Evolutionary conservation across 2,329 filamentous ascomycete genomes (phyloP).

Genomic region (Neurospora sp.): DNA sequence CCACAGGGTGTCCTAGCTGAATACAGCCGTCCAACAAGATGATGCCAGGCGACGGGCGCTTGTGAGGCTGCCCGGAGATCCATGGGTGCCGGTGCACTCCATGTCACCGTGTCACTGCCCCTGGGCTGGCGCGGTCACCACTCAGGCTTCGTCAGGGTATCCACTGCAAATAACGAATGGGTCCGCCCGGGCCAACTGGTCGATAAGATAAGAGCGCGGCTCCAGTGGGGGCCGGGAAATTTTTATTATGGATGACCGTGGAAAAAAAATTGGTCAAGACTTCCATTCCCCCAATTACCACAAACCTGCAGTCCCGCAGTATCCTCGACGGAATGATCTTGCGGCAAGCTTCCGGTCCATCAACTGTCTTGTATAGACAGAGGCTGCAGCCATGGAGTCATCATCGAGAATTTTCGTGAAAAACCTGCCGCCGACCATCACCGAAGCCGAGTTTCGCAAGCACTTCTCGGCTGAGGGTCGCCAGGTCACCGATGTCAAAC

Average conservation of each 20-base stretch:
- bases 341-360: slow-evolving; percentile 11
- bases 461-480: slow-evolving; percentile 70
- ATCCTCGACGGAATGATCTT: slow-evolving; percentile 11
- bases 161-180: not conserved
- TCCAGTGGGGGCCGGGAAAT: not conserved
- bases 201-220: slow-evolving; percentile 3
- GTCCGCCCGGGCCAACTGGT: not conserved
- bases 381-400: slow-evolving; percentile 32
- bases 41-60: not conserved
- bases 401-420: slow-evolving; percentile 69
- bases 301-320: not conserved
- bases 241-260: slow-evolving; percentile 2
- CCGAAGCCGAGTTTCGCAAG: slow-evolving; percentile 74
- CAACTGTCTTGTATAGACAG: slow-evolving; percentile 13
- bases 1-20: not conserved
- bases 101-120: not conserved
- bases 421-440: slow-evolving; percentile 75
- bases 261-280: not conserved
- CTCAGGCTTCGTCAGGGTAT: not conserved
- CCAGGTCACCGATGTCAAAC: slow-evolving; percentile 81
- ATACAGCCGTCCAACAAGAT: not conserved
- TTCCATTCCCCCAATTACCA: slow-evolving; percentile 13
- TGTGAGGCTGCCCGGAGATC: not conserved
- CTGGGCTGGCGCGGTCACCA: not conserved
- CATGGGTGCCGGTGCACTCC: not conserved